Conservation (phyloP, 78 protist species). For the Trichosphaerium sp. region DNA sequence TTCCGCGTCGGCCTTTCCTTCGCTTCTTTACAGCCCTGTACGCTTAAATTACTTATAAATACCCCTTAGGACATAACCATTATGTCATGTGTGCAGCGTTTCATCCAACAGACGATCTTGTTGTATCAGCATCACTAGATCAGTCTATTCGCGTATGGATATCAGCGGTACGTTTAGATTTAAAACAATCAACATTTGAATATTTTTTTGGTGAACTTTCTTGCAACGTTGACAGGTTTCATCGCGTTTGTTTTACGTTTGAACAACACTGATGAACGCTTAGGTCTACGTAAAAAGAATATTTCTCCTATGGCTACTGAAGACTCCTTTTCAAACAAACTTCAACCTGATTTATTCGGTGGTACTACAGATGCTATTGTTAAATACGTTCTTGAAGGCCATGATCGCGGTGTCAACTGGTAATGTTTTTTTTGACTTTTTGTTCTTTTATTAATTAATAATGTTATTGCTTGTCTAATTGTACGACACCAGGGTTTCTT, state of each 20-base stretch:
- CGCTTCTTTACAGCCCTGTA: no score
- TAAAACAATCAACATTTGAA: no score
- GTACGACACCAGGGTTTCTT: no score
- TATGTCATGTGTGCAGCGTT: conserved; percentile 98
- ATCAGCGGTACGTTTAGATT: conserved; percentile 21
- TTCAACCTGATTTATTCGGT: conserved; percentile 78
- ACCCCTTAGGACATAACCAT: conserved; percentile 99
- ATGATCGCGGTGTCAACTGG: conserved; percentile 97
- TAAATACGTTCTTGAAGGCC: conserved; percentile 81
- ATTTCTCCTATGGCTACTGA: conserved; percentile 21
- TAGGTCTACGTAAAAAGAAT: conserved; percentile 56
- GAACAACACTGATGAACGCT: background rate
- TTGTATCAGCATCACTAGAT: conserved; percentile 96
- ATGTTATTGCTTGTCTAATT: no score
- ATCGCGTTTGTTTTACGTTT: background rate
- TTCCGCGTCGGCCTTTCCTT: no score
- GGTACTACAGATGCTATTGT: conserved; percentile 61
- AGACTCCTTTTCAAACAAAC: conserved; percentile 9
- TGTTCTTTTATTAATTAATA: no score
- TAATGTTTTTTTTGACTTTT: no score
- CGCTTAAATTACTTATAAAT: no score
- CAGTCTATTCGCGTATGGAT: conserved; percentile 97
- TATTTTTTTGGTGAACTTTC: conserved; percentile 61
- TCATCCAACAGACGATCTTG: conserved; percentile 89
- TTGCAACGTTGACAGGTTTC: background rate